A percentile compares a stretch with the other conserved stretches of the same genome.
Evolutionary conservation across 2,329 filamentous ascomycete genomes (phyloP).

Genomic region (Leptodontidium sp.): DNA sequence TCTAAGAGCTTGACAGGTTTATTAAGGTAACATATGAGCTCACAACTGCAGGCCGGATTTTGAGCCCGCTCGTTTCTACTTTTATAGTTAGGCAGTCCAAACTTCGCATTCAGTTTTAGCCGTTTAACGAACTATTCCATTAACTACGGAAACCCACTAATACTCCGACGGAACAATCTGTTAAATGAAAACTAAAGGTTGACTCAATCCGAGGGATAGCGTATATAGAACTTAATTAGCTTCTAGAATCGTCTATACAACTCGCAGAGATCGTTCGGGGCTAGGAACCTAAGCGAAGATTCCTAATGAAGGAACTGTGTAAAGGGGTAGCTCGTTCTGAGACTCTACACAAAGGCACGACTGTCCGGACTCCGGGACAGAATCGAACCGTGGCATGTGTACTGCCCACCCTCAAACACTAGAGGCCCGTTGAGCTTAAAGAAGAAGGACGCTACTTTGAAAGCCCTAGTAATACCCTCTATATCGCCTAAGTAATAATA

Average conservation of each 20-base stretch:
- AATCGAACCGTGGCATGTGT: slow-evolving; percentile 35
- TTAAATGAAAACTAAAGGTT: slow-evolving; percentile 33
- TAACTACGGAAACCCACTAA: slow-evolving; percentile 37
- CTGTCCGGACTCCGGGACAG: slow-evolving; percentile 36
- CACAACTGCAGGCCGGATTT: slow-evolving; percentile 3
- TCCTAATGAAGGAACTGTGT: slow-evolving; percentile 29
- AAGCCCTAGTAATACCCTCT: slow-evolving; percentile 29
- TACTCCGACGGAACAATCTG: slow-evolving; percentile 32
- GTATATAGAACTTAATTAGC: slow-evolving; percentile 33
- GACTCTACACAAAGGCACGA: slow-evolving; percentile 27
- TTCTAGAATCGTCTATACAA: slow-evolving; percentile 35
- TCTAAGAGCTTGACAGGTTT: slow-evolving; percentile 7
- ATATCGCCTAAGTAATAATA: slow-evolving; percentile 29
- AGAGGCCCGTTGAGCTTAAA: slow-evolving; percentile 36
- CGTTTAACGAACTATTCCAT: slow-evolving; percentile 37
- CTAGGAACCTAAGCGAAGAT: slow-evolving; percentile 28
- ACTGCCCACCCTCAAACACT: slow-evolving; percentile 27
- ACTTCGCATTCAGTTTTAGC: slow-evolving; percentile 35
- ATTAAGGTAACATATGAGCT: slow-evolving; percentile 11
- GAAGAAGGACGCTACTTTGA: slow-evolving; percentile 38
- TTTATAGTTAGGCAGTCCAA: slow-evolving; percentile 33
- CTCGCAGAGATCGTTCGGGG: slow-evolving; percentile 33
- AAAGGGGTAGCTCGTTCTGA: slow-evolving; percentile 29
- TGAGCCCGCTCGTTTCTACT: slow-evolving; percentile 10
- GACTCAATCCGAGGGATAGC: slow-evolving; percentile 32